Evolutionary conservation across 1,284 basidiomycete genomes (phyloP).

Genomic region (Moesziomyces sp.): DNA sequence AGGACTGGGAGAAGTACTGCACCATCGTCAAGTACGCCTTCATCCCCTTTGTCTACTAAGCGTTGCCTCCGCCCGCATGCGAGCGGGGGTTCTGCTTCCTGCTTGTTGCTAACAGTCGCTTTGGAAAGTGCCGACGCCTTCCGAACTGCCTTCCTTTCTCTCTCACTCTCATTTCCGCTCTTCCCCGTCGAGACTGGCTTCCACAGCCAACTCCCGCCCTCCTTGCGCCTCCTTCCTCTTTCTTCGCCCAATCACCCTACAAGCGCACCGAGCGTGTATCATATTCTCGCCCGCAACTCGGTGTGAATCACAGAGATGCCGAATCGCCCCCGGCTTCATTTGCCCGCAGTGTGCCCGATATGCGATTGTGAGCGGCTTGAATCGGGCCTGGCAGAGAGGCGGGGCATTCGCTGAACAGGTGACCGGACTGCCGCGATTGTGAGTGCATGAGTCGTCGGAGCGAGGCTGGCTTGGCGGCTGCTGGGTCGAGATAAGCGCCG

Average conservation of each 20-base stretch:
- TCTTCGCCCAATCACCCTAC: background rate
- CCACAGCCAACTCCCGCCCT: background rate
- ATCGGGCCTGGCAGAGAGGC: background rate
- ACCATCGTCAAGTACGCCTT: slow-evolving; percentile 84
- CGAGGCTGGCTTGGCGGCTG: background rate
- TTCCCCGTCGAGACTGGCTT: background rate
- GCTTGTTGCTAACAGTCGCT: background rate
- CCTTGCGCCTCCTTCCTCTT: background rate
- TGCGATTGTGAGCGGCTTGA: background rate
- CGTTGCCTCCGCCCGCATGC: background rate
- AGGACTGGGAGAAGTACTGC: slow-evolving; percentile 62
- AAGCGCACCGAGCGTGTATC: background rate
- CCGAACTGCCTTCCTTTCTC: background rate
- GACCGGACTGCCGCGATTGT: no score
- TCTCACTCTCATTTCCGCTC: background rate
- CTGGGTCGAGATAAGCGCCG: background rate
- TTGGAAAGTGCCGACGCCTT: background rate
- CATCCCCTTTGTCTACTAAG: slow-evolving; percentile 75
- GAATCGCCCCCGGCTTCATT: background rate
- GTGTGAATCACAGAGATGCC: background rate
- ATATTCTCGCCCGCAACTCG: background rate
- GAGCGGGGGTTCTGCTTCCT: background rate
- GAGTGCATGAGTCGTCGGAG: background rate
- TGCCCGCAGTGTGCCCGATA: background rate
- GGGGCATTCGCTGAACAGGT: no score